A percentile compares a stretch with the other conserved stretches of the same genome.
Conservation (phyloP, 2,329 filamentous ascomycete species). For the Thielaviopsis ethacetica region DNA sequence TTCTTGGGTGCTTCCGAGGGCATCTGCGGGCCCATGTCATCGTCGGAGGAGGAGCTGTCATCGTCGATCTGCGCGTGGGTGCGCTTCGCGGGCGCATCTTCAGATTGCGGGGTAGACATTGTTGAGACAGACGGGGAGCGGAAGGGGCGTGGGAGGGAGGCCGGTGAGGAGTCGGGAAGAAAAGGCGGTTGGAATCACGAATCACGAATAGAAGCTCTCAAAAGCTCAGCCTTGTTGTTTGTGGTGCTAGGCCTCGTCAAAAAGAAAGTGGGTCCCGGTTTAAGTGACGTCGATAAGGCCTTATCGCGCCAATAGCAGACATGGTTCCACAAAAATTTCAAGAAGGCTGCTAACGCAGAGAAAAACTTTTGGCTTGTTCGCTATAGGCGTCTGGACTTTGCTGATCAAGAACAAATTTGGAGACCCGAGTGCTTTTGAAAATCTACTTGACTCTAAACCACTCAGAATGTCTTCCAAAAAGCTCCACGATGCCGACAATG, state of each 20-base stretch:
- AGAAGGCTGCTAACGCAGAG: constrained; percentile 5
- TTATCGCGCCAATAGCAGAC: constrained; percentile 9
- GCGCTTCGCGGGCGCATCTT: constrained; percentile 22
- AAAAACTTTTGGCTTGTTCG: constrained; percentile 2
- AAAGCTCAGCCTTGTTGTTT: constrained; percentile 1
- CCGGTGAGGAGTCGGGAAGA: neutral
- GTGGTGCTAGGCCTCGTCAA: neutral
- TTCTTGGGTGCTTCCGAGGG: constrained; percentile 71
- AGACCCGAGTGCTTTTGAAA: neutral
- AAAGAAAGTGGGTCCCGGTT: neutral
- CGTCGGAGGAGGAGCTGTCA: constrained; percentile 55
- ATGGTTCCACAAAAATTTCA: constrained; percentile 4
- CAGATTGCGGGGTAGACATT: constrained; percentile 4
- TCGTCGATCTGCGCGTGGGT: constrained; percentile 34
- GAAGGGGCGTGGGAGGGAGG: neutral
- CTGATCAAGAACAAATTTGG: too few relatives aligned
- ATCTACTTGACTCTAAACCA: too few relatives aligned
- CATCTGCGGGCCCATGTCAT: constrained; percentile 86
- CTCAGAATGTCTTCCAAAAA: constrained; percentile 8
- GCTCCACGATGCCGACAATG: neutral
- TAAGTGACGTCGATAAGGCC: constrained; percentile 4
- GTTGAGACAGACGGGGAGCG: neutral
- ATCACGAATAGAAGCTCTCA: neutral
- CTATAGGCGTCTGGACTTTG: neutral
- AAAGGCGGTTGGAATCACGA: neutral